Conservation (phyloP, 495 filamentous ascomycete genomes). For the Penicillium nucicola region DNA sequence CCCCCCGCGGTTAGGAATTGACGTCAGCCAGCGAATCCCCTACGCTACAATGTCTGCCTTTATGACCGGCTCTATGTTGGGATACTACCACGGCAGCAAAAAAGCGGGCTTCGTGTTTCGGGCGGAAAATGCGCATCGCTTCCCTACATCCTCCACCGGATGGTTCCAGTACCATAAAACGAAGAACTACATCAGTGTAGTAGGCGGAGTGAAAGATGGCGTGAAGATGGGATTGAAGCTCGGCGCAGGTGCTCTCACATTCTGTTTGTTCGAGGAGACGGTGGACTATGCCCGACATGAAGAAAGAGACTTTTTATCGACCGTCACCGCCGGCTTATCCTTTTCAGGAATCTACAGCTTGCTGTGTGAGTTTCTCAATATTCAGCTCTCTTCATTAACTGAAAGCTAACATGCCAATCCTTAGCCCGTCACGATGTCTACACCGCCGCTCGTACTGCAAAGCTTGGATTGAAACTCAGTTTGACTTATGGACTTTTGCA, state of each 20-base stretch:
- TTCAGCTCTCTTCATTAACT: not conserved
- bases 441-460: slow-evolving; percentile 81
- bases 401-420: slow-evolving; percentile 11
- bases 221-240: slow-evolving; percentile 71
- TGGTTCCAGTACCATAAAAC: slow-evolving; percentile 98
- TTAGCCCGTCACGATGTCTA: slow-evolving; percentile 76
- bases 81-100: slow-evolving; percentile 68
- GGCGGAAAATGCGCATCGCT: slow-evolving; percentile 90
- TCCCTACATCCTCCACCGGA: slow-evolving; percentile 72
- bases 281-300: slow-evolving; percentile 71
- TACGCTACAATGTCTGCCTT: slow-evolving; percentile 57
- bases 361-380: slow-evolving; percentile 59
- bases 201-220: slow-evolving; percentile 74
- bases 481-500: slow-evolving; percentile 77
- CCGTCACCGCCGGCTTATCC: slow-evolving; percentile 73
- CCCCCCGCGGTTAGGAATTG: slow-evolving; percentile 60
- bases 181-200: slow-evolving; percentile 83
- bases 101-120: slow-evolving; percentile 77
- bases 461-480: slow-evolving; percentile 73
- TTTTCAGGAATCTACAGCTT: slow-evolving; percentile 83
- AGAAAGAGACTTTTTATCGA: slow-evolving; percentile 68
- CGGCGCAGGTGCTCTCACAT: slow-evolving; percentile 61
- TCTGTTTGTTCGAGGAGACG: slow-evolving; percentile 73
- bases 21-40: slow-evolving; percentile 61
- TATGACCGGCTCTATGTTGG: slow-evolving; percentile 63